Evolutionary conservation across 495 filamentous ascomycete genomes (phyloP).

Genomic region (Aspergillus haitiensis): DNA sequence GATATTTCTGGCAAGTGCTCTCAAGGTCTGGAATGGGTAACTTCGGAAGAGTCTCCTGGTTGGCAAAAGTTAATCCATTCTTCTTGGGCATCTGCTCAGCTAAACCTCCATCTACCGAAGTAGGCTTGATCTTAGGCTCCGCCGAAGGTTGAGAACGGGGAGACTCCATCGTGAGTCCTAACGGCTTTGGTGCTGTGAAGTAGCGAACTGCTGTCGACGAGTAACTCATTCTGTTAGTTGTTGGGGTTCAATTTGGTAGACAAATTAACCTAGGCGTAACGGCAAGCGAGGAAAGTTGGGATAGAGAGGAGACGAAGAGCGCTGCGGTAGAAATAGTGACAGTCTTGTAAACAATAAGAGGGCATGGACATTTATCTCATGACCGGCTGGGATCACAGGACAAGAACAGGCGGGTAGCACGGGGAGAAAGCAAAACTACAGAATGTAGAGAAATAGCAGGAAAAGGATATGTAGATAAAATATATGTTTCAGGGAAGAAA

Average conservation of each 20-base stretch:
- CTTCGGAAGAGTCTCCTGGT: constrained; percentile 86
- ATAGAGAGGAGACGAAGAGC: constrained; percentile 80
- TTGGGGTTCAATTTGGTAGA: constrained; percentile 12
- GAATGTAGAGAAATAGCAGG: not conserved
- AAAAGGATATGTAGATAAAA: constrained; percentile 6
- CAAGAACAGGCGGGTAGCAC: constrained; percentile 5
- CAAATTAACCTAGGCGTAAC: constrained; percentile 58
- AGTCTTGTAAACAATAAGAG: constrained; percentile 80
- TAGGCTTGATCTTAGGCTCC: constrained; percentile 27
- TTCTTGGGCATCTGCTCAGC: constrained; percentile 32
- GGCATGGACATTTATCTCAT: constrained; percentile 60
- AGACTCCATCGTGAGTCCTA: constrained; percentile 46
- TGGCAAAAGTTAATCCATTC: constrained; percentile 73
- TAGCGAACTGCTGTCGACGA: constrained; percentile 45
- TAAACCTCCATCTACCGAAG: constrained; percentile 15
- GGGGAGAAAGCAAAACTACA: constrained; percentile 1
- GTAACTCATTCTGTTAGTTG: constrained; percentile 53
- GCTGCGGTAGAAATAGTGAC: constrained; percentile 89
- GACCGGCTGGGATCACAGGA: constrained; percentile 22
- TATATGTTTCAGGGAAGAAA: not conserved
- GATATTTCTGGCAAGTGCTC: constrained; percentile 73
- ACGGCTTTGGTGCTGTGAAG: constrained; percentile 69
- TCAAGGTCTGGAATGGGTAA: constrained; percentile 94
- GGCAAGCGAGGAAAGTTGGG: constrained; percentile 69
- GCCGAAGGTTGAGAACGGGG: constrained; percentile 20